Percentiles rank a stretch among this genome's conserved stretches.
Evolutionary conservation across 176 grass and related monocot genomes (phyloP).

Genomic region (Oryza meyeriana): DNA sequence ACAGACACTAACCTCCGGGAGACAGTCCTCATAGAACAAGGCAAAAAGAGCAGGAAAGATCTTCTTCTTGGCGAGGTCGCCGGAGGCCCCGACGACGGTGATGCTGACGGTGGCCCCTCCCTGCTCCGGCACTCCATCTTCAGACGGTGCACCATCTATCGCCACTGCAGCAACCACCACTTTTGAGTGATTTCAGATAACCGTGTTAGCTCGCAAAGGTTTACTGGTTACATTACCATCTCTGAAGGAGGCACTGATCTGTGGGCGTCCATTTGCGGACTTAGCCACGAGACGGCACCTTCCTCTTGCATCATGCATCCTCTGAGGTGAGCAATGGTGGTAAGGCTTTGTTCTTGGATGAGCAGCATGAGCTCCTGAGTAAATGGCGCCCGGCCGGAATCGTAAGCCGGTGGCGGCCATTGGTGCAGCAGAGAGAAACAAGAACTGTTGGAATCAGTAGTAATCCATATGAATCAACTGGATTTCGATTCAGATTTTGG

Average conservation of each 20-base stretch:
- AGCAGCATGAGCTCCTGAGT: not conserved
- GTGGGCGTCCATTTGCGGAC: constrained; percentile 64
- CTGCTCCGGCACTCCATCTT: constrained; percentile 31
- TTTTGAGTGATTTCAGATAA: not conserved
- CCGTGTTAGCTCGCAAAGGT: not conserved
- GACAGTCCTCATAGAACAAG: constrained; percentile 80
- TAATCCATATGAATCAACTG: constrained; percentile 20
- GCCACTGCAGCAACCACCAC: constrained; percentile 36
- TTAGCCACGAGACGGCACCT: constrained; percentile 31
- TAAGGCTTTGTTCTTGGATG: not conserved
- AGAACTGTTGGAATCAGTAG: not conserved
- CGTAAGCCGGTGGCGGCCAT: constrained; percentile 25
- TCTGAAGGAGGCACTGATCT: constrained; percentile 51
- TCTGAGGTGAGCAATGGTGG: constrained; percentile 29
- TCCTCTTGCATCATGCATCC: constrained; percentile 16
- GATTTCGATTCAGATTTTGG: not conserved
- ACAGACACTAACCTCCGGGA: constrained; percentile 60
- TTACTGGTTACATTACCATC: constrained; percentile 32
- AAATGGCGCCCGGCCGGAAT: constrained; percentile 21
- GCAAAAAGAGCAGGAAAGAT: constrained; percentile 93
- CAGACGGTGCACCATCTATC: constrained; percentile 20
- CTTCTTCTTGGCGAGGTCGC: constrained; percentile 95
- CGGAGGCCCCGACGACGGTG: constrained; percentile 92
- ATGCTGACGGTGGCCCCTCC: constrained; percentile 68
- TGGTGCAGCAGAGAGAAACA: constrained; percentile 5